Conservation (phyloP, 257 asterid species). For the Fraxinus pennsylvanica region DNA sequence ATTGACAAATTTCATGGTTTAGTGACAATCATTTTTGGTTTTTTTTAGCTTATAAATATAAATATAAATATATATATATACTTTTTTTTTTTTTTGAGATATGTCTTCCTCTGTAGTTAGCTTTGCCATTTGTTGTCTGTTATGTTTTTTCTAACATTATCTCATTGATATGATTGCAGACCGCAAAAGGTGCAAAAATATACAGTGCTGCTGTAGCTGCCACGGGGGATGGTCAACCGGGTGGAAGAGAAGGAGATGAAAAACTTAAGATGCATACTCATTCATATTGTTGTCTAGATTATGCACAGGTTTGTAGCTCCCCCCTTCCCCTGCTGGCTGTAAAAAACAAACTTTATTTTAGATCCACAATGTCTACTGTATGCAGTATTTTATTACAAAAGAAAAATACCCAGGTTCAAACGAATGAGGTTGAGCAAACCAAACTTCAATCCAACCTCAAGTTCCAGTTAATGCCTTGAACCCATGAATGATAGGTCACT, state of each 20-base stretch:
- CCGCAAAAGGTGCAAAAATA: slow-evolving; percentile 85
- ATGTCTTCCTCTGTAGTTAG: slow-evolving; percentile 1
- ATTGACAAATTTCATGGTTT: no score
- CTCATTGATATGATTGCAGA: slow-evolving; percentile 42
- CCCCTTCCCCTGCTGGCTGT: background rate
- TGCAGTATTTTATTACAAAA: background rate
- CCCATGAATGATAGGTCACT: background rate
- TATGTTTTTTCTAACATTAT: slow-evolving; percentile 13
- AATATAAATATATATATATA: no score
- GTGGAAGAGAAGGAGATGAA: slow-evolving; percentile 83
- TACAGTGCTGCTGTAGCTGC: slow-evolving; percentile 78
- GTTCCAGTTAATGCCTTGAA: background rate
- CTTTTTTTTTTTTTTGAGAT: background rate
- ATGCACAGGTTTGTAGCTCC: slow-evolving; percentile 68
- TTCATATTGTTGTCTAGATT: slow-evolving; percentile 87
- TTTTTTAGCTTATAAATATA: no score
- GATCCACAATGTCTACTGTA: no score
- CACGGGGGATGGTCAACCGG: slow-evolving; percentile 50
- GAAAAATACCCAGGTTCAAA: slow-evolving; percentile 15
- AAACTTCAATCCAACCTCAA: background rate
- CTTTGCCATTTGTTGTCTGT: slow-evolving; percentile 4
- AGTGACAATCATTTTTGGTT: no score
- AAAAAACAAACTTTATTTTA: background rate
- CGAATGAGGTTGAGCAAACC: background rate
- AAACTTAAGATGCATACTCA: slow-evolving; percentile 85